Conservation (phyloP, 1,284 basidiomycete species). For the Cutaneotrichosporon sp. region DNA sequence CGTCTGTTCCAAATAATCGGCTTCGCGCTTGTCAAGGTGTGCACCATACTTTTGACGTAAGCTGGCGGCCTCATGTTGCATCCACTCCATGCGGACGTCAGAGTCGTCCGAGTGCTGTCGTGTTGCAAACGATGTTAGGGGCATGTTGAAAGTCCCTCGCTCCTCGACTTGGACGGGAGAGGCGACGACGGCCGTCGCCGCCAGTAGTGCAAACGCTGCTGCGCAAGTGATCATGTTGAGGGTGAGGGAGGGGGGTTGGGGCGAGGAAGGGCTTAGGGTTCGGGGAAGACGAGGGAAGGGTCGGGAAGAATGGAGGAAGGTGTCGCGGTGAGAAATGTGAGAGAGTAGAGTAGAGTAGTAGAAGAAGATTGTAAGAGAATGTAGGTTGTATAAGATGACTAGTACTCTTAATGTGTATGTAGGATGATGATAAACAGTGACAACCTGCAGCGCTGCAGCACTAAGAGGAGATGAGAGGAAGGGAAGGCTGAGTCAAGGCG, state of each 20-base stretch:
- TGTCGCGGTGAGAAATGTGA: conserved; percentile 1
- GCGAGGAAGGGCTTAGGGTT: background rate
- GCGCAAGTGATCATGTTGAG: conserved; percentile 3
- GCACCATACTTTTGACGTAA: conserved; percentile 39
- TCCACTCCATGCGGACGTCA: conserved; percentile 35
- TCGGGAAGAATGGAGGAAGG: background rate
- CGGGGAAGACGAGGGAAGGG: background rate
- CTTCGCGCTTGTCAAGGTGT: conserved; percentile 32
- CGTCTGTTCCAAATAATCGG: conserved; percentile 20
- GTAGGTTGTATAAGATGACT: background rate
- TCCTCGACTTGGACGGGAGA: conserved; percentile 6
- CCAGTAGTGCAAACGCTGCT: conserved; percentile 6
- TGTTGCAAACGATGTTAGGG: conserved; percentile 22
- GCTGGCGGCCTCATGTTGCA: conserved; percentile 33
- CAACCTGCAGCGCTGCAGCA: no score
- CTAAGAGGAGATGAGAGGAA: no score
- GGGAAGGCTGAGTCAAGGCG: no score
- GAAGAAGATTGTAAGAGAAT: background rate
- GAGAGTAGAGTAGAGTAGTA: no score
- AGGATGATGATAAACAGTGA: background rate
- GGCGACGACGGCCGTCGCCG: conserved; percentile 16
- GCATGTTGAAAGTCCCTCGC: conserved; percentile 17
- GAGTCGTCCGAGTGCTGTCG: conserved; percentile 36
- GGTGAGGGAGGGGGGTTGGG: background rate
- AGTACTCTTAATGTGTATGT: background rate